Conservation (phyloP, 495 filamentous ascomycete genomes). For the Clavariopsis aquatica region DNA sequence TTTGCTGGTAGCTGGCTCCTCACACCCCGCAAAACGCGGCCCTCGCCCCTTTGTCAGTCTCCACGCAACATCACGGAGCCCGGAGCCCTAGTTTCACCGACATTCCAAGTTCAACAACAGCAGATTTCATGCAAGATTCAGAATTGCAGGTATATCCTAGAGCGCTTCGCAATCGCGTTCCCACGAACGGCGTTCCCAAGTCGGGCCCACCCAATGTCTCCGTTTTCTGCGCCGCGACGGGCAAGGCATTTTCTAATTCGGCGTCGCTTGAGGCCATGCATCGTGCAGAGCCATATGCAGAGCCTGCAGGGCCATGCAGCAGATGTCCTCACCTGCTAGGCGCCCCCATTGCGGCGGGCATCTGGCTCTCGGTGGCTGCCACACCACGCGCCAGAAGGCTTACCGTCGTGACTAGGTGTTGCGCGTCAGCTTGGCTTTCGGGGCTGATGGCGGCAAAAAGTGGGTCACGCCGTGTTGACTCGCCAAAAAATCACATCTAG, state of each 20-base stretch:
- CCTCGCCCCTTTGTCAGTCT: background rate
- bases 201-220: background rate
- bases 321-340: too few species aligned
- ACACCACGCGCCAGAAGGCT: conserved; percentile 1
- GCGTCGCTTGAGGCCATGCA: background rate
- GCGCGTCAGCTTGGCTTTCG: conserved; percentile 27
- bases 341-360: background rate
- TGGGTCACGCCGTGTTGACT: conserved; percentile 27
- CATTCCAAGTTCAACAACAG: background rate
- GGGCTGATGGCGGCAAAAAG: conserved; percentile 26
- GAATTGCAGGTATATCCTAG: too few species aligned
- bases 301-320: too few species aligned
- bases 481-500: conserved; percentile 25
- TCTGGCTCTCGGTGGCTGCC: background rate
- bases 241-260: background rate
- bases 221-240: background rate
- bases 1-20: background rate
- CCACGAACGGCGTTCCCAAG: background rate
- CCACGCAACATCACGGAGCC: conserved; percentile 5
- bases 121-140: background rate
- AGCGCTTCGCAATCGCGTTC: too few species aligned
- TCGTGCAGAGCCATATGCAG: background rate
- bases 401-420: background rate
- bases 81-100: conserved; percentile 27
- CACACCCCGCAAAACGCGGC: conserved; percentile 3